A percentile compares a stretch with the other conserved stretches of the same genome.
phyloP scores from a whole-genome alignment of 2,329 filamentous ascomycete species.

The Pleoardoris graminearum region DNA sequence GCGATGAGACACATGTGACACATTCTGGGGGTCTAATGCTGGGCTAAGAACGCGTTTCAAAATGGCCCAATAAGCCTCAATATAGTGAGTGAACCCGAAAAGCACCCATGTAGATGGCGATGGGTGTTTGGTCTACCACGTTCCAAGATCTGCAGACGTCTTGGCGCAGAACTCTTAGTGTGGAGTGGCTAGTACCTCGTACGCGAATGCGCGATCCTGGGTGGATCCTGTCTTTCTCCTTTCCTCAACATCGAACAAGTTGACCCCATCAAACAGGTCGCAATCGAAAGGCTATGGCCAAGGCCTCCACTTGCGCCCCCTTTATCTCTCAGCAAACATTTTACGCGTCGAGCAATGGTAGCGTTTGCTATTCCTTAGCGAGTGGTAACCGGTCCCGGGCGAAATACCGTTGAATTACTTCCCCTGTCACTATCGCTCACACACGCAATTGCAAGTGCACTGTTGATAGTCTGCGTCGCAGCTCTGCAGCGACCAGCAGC shows the following conservation, averaged over 20 bases:
- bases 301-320: background rate
- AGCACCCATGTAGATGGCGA: background rate
- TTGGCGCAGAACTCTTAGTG: constrained; percentile 1
- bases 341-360: background rate
- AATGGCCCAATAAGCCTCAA: too few relatives aligned
- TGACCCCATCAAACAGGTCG: constrained; percentile 1
- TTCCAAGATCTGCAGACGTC: background rate
- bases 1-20: background rate
- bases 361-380: constrained; percentile 1
- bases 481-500: background rate
- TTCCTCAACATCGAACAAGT: constrained; percentile 4
- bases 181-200: background rate
- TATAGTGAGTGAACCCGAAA: too few relatives aligned
- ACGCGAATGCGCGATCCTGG: constrained; percentile 2
- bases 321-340: background rate
- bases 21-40: background rate
- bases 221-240: constrained; percentile 2
- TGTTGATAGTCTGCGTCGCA: background rate
- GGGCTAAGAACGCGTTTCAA: too few relatives aligned
- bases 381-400: constrained; percentile 1
- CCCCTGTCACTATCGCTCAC: background rate
- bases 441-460: background rate
- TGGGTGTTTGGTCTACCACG: background rate
- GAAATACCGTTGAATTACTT: background rate
- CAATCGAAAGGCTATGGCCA: background rate